Evolutionary conservation across 495 filamentous ascomycete species (phyloP).

Genomic region (Podospora pseudocomata): DNA sequence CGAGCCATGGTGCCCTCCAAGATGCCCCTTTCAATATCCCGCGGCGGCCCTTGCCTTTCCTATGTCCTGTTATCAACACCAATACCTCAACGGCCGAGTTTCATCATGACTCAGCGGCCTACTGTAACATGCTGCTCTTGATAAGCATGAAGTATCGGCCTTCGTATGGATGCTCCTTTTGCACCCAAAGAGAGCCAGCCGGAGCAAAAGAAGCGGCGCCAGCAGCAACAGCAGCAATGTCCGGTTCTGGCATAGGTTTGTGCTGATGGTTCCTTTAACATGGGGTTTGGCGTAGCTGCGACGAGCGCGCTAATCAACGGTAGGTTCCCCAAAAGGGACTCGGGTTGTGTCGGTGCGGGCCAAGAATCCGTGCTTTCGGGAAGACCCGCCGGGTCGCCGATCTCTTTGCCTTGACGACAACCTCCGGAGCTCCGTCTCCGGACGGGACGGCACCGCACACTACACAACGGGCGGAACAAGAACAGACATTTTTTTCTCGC

Average conservation of each 20-base stretch:
- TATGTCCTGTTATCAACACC: background rate
- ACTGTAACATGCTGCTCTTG: background rate
- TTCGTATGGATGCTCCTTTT: background rate
- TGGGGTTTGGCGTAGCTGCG: background rate
- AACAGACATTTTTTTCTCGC: background rate
- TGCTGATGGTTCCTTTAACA: background rate
- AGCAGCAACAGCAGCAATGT: background rate
- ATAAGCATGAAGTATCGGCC: background rate
- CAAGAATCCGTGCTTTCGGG: background rate
- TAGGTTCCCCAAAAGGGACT: background rate
- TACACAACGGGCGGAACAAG: background rate
- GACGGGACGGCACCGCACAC: background rate
- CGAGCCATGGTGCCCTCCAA: background rate
- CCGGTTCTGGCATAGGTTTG: background rate
- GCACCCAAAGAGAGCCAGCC: background rate
- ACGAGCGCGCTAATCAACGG: background rate
- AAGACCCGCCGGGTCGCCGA: background rate
- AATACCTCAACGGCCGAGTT: background rate
- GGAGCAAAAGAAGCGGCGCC: background rate
- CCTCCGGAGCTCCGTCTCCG: background rate
- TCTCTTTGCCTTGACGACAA: background rate
- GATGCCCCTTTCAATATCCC: background rate
- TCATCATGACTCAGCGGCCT: background rate
- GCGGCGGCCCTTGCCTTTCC: background rate
- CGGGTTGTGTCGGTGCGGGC: background rate